Evolutionary conservation across 2,329 filamentous ascomycete species (phyloP), one percentile per base, ranked within the genome.

Genomic region (Penicillium sp.): DNA sequence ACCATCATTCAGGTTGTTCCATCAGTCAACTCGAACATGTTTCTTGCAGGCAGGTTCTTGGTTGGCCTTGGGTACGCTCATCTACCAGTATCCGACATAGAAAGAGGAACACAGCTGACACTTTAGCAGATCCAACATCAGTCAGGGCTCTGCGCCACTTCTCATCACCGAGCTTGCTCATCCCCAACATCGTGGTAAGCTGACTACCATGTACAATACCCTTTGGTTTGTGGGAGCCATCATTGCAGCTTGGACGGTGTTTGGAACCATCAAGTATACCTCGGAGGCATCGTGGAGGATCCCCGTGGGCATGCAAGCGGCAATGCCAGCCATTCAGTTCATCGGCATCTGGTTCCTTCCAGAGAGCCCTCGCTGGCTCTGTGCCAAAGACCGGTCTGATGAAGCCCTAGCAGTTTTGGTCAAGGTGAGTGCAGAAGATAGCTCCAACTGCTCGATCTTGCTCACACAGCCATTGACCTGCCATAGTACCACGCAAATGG

Each of bases 171-270:
- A 31, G 8, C 31, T 31, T 10, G 31, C 31, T 31, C 28, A 31
- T 31, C 28, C 28, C 1, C 28, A 31, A 31, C 28, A 31, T 8
- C 28, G 28, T 31, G 62, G 61, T n/a, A 64, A 54, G 14, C 25
- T 66, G 37, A 65, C 66, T 6, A 63, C 64, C 4, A 61, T 68
- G 61, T 68, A 65, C 38, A 65, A 68, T 39, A 65, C 66, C 14
- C 41, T 63, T 10, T 66, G 59, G 62, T 66, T 62, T 49, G 34
- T 62, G 12, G 61, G 61, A 1, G 52, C 61, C 2, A 61, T 64
- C 7, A 15, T 65, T 4, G 63, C 63, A 12, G 61, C 63, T 2
- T 65, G 63, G 59, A 62, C 61, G 14, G 50, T 59, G 1, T 63
- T 57, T 20, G 61, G 61, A 14, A 62, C 59, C 11, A 56, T 67